These are phyloP conservation scores for Mycosphaerella arachidis DNA, from an alignment of 2,329 filamentous ascomycete species.

Conservation along the genomic window DNA sequence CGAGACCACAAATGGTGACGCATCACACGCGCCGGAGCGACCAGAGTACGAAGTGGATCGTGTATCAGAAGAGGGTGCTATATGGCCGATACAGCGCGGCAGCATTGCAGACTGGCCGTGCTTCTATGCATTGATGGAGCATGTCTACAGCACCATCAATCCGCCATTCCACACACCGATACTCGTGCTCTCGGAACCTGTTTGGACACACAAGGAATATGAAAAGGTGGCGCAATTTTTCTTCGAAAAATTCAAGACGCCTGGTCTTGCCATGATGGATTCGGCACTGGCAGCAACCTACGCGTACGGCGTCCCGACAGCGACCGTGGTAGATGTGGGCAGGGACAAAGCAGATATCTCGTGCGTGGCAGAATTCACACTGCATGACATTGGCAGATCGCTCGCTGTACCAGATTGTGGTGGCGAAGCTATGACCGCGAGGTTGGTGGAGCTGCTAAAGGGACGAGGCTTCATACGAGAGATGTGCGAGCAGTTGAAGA, in stretches of 20 bases:
- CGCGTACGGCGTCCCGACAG: slow-evolving; percentile 75
- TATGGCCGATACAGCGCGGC: slow-evolving; percentile 79
- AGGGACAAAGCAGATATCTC: slow-evolving; percentile 90
- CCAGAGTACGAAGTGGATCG: slow-evolving; percentile 80
- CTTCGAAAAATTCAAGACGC: slow-evolving; percentile 95
- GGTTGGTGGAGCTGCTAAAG: slow-evolving; percentile 62
- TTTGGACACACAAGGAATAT: slow-evolving; percentile 83
- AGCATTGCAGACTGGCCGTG: slow-evolving; percentile 85
- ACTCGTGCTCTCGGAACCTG: slow-evolving; percentile 80
- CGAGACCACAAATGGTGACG: slow-evolving; percentile 26
- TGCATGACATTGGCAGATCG: slow-evolving; percentile 65
- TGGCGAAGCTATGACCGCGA: slow-evolving; percentile 79
- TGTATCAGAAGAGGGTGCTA: slow-evolving; percentile 79
- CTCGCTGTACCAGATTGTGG: slow-evolving; percentile 64
- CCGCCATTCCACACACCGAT: slow-evolving; percentile 93
- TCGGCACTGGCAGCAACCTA: slow-evolving; percentile 75
- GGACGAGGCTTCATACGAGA: slow-evolving; percentile 53
- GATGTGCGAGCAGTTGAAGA: slow-evolving; percentile 63
- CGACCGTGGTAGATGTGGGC: slow-evolving; percentile 87
- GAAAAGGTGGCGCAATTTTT: slow-evolving; percentile 89
- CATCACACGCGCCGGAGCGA: slow-evolving; percentile 50
- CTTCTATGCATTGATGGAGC: slow-evolving; percentile 87
- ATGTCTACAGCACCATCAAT: slow-evolving; percentile 84
- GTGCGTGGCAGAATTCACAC: slow-evolving; percentile 75
- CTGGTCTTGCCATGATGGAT: slow-evolving; percentile 85